Evolutionary conservation across 2,329 filamentous ascomycete genomes (phyloP), one percentile per base, ranked within the genome.

Genomic region (Trichoderma atrobrunneum): DNA sequence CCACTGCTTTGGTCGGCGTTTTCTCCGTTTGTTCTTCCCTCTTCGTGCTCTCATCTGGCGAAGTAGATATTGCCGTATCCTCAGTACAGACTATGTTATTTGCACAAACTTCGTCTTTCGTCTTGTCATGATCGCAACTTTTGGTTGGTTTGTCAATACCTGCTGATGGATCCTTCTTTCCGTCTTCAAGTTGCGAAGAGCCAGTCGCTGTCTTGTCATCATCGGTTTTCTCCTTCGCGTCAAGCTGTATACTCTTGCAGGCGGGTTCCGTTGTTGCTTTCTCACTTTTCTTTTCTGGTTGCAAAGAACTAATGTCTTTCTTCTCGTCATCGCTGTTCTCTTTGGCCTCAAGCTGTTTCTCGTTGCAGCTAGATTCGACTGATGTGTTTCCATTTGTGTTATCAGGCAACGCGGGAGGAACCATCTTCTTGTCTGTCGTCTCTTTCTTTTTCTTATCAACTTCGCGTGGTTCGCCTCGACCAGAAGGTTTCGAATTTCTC

Each of bases 301-400:
- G 36, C 36, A 18, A 18, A 43, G 7, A 7, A 39, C 3, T 1
- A 18, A 18, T 5, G 1, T 6, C 6, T 18, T 18, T 18, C 36
- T 39, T 16, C 3, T 3, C 36, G 2, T 7, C 16, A 18, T 43
- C 16, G 0, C 6, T 43, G 3, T 43, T 18, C 36, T 43, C 36
- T 7, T 43, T 43, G 0, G 7, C 5, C 3, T 48, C 43, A 48
- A 48, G 43, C 10, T 48, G 43, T 11, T 48, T n/a, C 3, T 48
- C 2, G 0, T 48, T 1, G n/a, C 43, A 10, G 43, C 0, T 0
- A 5, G 43, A 11, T 6, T 48, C 18, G 2, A 2, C 3, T 12
- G 43, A 51, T 21, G 16, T 3, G 2, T 7, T 3, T 4, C 43
- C 43, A 2, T 11, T 51, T 1, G n/a, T 12, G 10, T 21, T 0